phyloP scores from a whole-genome alignment of 371 early-diverging fungal species.

The Globomyces sp. region DNA sequence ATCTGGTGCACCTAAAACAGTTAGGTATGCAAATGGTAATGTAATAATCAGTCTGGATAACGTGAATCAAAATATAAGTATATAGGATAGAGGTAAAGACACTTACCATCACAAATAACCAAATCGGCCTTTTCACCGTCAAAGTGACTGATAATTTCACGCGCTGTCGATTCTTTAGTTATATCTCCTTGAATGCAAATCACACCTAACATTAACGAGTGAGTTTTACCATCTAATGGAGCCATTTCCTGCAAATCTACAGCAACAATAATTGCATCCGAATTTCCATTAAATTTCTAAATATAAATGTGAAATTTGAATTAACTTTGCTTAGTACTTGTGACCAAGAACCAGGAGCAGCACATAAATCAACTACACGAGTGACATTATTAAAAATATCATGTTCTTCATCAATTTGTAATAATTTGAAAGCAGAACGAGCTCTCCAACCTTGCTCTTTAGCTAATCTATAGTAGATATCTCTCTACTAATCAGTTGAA shows the following conservation, averaged over 20 bases:
- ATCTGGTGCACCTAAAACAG: constrained; percentile 90
- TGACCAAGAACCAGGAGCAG: constrained; percentile 99
- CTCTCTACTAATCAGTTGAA: constrained; percentile 92
- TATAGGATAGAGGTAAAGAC: background rate
- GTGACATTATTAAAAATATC: constrained; percentile 86
- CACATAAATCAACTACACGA: constrained; percentile 96
- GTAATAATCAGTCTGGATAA: too few relatives aligned
- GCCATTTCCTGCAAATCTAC: constrained; percentile 99
- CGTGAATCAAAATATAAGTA: constrained; percentile 1
- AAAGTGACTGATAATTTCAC: constrained; percentile 85
- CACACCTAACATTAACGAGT: constrained; percentile 58
- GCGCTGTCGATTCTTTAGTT: constrained; percentile 91
- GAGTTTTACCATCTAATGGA: constrained; percentile 63
- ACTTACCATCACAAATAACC: constrained; percentile 81
- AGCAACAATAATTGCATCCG: constrained; percentile 78
- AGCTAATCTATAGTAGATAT: constrained; percentile 95
- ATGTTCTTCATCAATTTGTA: constrained; percentile 95
- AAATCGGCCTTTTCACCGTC: constrained; percentile 86
- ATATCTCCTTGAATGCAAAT: constrained; percentile 97
- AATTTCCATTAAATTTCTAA: constrained; percentile 10
- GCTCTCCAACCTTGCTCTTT: constrained; percentile 96
- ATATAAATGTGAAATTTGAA: constrained; percentile 26
- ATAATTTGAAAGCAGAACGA: constrained; percentile 94
- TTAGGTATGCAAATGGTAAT: background rate
- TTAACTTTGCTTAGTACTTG: constrained; percentile 75